Base-by-base conservation (phyloP, 805 yeast species). In the Hanseniaspora nectarophila region DNA sequence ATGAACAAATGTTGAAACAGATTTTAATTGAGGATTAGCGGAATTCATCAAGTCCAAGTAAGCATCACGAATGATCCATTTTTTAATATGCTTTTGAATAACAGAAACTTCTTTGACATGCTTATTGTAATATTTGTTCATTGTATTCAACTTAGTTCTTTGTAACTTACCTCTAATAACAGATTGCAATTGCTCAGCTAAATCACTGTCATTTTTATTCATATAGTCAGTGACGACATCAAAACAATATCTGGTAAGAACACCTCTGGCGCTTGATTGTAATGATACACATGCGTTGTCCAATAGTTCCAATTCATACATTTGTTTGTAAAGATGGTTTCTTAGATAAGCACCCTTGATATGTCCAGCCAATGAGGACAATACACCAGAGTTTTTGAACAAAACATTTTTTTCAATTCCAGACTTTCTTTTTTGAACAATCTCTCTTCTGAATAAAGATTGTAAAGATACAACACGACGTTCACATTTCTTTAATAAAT, bases 11-110 rank as follows among this genome's bases (percentile, higher is more conserved):
- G 78, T 80, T 58, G 80, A 76, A 23, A 92, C 81, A 0, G 86
- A 84, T 31, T 80, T 68, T 45, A 92, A 67, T 0, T 94, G 84
- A 0, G 97, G 97, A 59, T 84, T 81, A 35, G 74, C 75, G 63
- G 76, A 79, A 9, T 76, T 74, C 45, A 85, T 76, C 53, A 92
- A 69, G 2, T 85, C 76, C 54, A 75, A 76, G 66, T 86, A 92
- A 1, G 95, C 92, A 32, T 70, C 73, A 12, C 81, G 81, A 54
- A 82, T 81, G 51, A 78, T 75, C 57, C 74, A 71, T 31, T 87
- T 81, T 53, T 88, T 75, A 53, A 90, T 73, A 35, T 71, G 70
- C 45, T 87, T 81, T 67, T 92, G 98, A 16, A 89, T 76, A 59
- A 72, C 76, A 55, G 86, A 70, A 15, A 92, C 76, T 37, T 75